These are phyloP conservation scores for Fusarium mexicanum DNA, from an alignment of 2,329 filamentous ascomycete genomes.

Conservation along the genomic window DNA sequence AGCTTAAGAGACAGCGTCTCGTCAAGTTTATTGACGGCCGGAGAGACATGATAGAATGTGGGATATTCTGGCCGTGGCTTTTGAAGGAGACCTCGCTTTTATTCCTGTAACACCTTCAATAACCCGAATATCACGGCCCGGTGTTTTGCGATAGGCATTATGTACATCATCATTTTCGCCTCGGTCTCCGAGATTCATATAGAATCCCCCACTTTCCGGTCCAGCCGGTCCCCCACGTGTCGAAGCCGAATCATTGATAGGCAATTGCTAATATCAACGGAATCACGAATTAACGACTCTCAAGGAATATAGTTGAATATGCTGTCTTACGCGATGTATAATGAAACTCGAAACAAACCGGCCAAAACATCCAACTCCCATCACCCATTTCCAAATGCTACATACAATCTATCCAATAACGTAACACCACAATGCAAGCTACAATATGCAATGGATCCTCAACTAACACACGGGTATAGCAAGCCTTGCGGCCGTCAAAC, in stretches of 20 bases:
- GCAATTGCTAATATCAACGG: slow-evolving; percentile 8
- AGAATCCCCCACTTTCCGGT: slow-evolving; percentile 38
- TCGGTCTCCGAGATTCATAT: slow-evolving; percentile 36
- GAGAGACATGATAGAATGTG: slow-evolving; percentile 22
- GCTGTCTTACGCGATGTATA: not conserved
- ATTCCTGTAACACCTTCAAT: not conserved
- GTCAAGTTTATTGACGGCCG: slow-evolving; percentile 26
- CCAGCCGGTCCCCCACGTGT: slow-evolving; percentile 26
- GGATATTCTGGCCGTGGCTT: not conserved
- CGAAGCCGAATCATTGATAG: slow-evolving; percentile 17
- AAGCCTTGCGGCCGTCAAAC: slow-evolving; percentile 23
- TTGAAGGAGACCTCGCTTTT: not conserved
- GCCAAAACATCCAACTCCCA: slow-evolving; percentile 23
- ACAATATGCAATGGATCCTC: slow-evolving; percentile 30
- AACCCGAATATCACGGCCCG: slow-evolving; percentile 27
- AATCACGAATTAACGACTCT: not conserved
- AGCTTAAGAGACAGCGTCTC: slow-evolving; percentile 12
- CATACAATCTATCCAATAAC: slow-evolving; percentile 39
- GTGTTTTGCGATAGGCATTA: slow-evolving; percentile 14
- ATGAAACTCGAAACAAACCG: slow-evolving; percentile 12
- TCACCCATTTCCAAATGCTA: slow-evolving; percentile 27
- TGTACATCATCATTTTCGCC: slow-evolving; percentile 26
- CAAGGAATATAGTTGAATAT: not conserved
- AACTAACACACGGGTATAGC: not conserved
- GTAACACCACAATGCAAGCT: slow-evolving; percentile 37